Percentiles rank a stretch among this genome's conserved stretches.
Evolutionary conservation across 768 basidiomycete genomes (phyloP).

Genomic region (Serpula lacrymans): DNA sequence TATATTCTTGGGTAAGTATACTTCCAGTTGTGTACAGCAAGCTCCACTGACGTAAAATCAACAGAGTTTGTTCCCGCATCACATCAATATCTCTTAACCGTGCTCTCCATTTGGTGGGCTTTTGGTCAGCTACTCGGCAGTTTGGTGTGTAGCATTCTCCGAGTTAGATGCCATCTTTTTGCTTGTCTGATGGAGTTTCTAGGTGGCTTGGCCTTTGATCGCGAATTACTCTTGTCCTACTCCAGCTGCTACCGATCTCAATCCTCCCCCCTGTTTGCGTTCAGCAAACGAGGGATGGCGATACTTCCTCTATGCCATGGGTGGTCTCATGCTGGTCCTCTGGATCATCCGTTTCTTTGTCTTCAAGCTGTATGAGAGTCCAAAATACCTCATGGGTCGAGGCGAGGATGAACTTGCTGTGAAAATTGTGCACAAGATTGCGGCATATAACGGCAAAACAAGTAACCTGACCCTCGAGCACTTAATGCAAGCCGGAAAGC

Average conservation of each 20-base stretch:
- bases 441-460: slow-evolving; percentile 53
- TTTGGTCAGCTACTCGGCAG: slow-evolving; percentile 67
- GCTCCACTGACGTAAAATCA: not conserved
- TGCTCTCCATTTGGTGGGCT: slow-evolving; percentile 80
- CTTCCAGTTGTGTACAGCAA: not conserved
- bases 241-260: slow-evolving; percentile 20
- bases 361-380: slow-evolving; percentile 67
- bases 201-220: slow-evolving; percentile 74
- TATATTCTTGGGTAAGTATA: slow-evolving; percentile 60
- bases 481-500: slow-evolving; percentile 27
- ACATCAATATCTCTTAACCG: slow-evolving; percentile 72
- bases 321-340: slow-evolving; percentile 63
- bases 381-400: slow-evolving; percentile 68
- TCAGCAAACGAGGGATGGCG: slow-evolving; percentile 70
- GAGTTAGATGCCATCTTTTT: not conserved
- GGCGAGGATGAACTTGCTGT: slow-evolving; percentile 63
- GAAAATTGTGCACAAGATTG: slow-evolving; percentile 58
- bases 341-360: slow-evolving; percentile 62
- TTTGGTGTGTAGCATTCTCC: slow-evolving; percentile 25
- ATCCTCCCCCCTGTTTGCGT: slow-evolving; percentile 46
- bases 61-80: slow-evolving; percentile 66
- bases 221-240: slow-evolving; percentile 60
- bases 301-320: slow-evolving; percentile 71
- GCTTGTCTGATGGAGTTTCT: slow-evolving; percentile 6
- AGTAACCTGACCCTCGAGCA: slow-evolving; percentile 49